A percentile compares a stretch with the other conserved stretches of the same genome.
phyloP scores from a whole-genome alignment of 345 rosid genomes.

The Chamaenerion angustifolium region DNA sequence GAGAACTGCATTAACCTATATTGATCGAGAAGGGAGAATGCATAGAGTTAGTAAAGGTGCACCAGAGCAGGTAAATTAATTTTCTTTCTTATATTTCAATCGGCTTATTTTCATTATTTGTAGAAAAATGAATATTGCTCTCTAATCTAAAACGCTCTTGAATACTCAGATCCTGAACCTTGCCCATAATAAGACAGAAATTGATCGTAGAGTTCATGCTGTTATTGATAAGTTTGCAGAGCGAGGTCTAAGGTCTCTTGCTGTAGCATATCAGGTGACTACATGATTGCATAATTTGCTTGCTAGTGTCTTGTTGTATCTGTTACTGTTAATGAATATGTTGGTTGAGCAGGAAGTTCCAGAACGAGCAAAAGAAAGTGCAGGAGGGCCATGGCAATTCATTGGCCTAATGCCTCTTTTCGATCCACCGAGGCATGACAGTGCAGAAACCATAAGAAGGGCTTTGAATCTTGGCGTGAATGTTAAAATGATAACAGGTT shows the following conservation, averaged over 20 bases:
- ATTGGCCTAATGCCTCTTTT: conserved; percentile 47
- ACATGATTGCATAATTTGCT: too few species aligned
- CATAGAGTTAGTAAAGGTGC: conserved; percentile 61
- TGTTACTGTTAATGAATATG: neutral
- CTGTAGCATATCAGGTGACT: conserved; percentile 45
- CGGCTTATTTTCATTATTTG: neutral
- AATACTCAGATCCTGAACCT: conserved; percentile 37
- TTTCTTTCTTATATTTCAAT: neutral
- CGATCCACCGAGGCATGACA: conserved; percentile 54
- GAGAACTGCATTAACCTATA: conserved; percentile 51
- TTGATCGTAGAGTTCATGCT: conserved; percentile 46
- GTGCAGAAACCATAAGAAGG: conserved; percentile 14
- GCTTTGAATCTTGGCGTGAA: conserved; percentile 58
- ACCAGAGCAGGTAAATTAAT: conserved; percentile 46
- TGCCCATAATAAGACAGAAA: conserved; percentile 35
- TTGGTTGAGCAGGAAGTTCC: conserved; percentile 40
- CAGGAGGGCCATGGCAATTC: conserved; percentile 54
- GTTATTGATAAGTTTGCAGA: conserved; percentile 45
- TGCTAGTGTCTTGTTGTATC: neutral
- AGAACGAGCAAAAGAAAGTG: conserved; percentile 43
- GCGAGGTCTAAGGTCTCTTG: conserved; percentile 52
- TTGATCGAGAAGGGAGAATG: conserved; percentile 34
- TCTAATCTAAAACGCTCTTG: too few species aligned
- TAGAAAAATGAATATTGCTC: neutral
- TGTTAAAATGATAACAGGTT: conserved; percentile 57